Conservation (phyloP, 2,329 filamentous ascomycete species). For the Neonectria punicea region DNA sequence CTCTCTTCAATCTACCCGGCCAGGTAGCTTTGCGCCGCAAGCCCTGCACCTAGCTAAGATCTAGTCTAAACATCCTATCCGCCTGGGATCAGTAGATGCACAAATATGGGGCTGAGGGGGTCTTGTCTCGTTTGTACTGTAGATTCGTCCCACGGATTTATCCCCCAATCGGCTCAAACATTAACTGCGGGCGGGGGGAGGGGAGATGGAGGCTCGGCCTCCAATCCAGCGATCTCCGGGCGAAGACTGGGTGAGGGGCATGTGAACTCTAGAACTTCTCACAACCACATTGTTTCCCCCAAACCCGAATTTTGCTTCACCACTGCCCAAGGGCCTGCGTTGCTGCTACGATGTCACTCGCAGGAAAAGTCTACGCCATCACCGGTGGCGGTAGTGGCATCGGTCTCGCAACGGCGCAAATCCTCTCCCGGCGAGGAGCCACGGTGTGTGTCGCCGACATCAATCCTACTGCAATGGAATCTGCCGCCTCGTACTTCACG, state of each 20-base stretch:
- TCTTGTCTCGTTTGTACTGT: not conserved
- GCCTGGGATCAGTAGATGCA: not conserved
- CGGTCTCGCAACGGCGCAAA: conserved; percentile 53
- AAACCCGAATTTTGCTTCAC: not conserved
- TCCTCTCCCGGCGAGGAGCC: conserved; percentile 50
- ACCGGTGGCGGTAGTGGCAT: conserved; percentile 58
- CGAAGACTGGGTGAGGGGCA: not conserved
- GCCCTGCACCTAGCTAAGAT: not conserved
- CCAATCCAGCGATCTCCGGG: conserved; percentile 13
- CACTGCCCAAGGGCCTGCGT: not conserved
- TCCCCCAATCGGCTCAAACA: conserved; percentile 27
- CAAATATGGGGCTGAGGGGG: not conserved
- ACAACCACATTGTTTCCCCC: not conserved
- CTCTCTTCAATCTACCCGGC: not conserved
- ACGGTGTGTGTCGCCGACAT: conserved; percentile 54
- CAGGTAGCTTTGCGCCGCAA: not conserved
- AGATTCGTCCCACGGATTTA: conserved; percentile 15
- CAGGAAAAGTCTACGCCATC: conserved; percentile 52
- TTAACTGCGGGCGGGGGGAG: conserved; percentile 21
- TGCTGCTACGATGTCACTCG: conserved; percentile 41
- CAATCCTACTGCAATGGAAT: conserved; percentile 43
- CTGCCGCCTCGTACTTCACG: conserved; percentile 46
- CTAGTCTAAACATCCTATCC: not conserved
- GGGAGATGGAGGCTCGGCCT: conserved; percentile 3
- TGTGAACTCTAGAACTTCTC: not conserved